Evolutionary conservation across 352 stramenopile genomes (phyloP), one percentile per base, ranked within the genome.

Genomic region (Phytopythium oedochilum): DNA sequence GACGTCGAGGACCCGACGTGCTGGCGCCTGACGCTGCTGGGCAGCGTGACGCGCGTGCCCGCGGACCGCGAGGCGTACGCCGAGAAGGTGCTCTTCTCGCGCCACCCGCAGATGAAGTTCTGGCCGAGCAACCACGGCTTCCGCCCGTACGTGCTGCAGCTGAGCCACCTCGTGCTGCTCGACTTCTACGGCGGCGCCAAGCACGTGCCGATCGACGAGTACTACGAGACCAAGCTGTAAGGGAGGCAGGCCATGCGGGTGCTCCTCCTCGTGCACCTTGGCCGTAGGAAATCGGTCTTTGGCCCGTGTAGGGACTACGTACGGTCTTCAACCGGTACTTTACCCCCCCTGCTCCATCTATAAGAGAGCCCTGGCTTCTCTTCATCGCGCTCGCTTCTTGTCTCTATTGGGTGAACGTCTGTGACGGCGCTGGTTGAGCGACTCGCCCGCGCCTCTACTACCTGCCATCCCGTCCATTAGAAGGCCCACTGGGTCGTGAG

Each of bases 401-500:
- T 5, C 29, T 34, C 29, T 5, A 10, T 10, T 34, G 5, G 5
- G 10, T 34, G 5, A 10, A 34, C 10, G 29, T 34, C 5, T 34
- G 29, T 34, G 5, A n/a, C n/a, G n/a, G n/a, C n/a, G n/a, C n/a
- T n/a, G n/a, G n/a, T n/a, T n/a, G n/a, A n/a, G n/a, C n/a, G n/a
- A n/a, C n/a, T n/a, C n/a, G n/a, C n/a, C n/a, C n/a, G n/a, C n/a
- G n/a, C n/a, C n/a, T n/a, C n/a, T n/a, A n/a, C n/a, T n/a, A n/a
- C n/a, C n/a, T n/a, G 18, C 18, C 29, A 28, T 39, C 31, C n/a
- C 8, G 25, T 25, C 14, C 18, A 2, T 68, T 60, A 94, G 64
- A 79, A 94, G 22, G 83, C 86, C 86, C 86, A 96, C 65, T 96
- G 86, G 18, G 83, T 85, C 17, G 82, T 71, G 15, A 96, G 71